Conservation (phyloP, 306 rosid species). For the Quercus robur region DNA sequence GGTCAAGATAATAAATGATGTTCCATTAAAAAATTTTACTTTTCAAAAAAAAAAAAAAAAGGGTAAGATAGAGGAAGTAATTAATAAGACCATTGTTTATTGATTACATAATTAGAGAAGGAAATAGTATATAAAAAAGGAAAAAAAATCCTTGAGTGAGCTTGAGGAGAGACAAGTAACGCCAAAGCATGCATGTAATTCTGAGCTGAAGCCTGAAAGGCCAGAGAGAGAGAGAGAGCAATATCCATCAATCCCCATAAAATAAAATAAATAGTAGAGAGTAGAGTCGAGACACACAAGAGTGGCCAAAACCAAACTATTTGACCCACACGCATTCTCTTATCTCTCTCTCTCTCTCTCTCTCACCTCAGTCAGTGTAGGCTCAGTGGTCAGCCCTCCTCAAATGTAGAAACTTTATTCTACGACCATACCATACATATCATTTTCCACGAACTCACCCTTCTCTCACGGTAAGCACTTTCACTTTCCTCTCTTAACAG, state of each 20-base stretch:
- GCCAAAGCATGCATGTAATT: slow-evolving; percentile 29
- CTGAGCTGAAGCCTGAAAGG: slow-evolving; percentile 16
- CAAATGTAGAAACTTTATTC: slow-evolving; percentile 51
- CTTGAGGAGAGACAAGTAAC: slow-evolving; percentile 18
- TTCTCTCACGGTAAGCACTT: slow-evolving; percentile 45
- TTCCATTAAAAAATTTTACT: too few species aligned
- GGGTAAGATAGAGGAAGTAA: too few species aligned
- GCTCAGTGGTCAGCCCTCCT: neutral
- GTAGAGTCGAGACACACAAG: neutral
- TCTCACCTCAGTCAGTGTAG: slow-evolving; percentile 7
- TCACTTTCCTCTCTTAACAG: slow-evolving; percentile 3
- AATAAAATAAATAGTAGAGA: too few species aligned
- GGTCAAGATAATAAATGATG: too few species aligned
- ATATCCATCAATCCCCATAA: neutral
- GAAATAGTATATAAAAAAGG: too few species aligned
- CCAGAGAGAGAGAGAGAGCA: slow-evolving; percentile 4
- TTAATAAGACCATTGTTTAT: too few species aligned
- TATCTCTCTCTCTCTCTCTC: neutral
- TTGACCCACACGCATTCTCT: neutral
- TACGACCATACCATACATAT: neutral
- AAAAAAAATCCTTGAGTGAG: too few species aligned
- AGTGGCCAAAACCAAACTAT: neutral
- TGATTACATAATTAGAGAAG: too few species aligned
- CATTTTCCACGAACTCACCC: slow-evolving; percentile 7
- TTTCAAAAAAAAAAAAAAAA: too few species aligned